phyloP scores from a whole-genome alignment of 176 grass and related monocot genomes.

The Triticum monococcum region DNA sequence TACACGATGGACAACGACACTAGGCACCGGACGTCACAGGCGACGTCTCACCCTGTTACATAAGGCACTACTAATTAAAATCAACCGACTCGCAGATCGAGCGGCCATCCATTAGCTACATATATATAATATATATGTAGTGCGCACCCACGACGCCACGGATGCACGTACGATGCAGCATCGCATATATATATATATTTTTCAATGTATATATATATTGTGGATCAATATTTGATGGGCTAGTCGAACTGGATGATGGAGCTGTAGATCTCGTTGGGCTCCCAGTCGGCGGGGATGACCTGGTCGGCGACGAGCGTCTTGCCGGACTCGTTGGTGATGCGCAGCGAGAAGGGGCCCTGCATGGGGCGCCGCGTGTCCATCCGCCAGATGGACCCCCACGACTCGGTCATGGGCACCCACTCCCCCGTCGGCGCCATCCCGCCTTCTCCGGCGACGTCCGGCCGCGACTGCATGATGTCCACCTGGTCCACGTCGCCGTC shows the following conservation, averaged over 20 bases:
- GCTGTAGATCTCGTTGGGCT: constrained; percentile 45
- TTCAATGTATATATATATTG: background rate
- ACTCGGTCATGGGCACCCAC: constrained; percentile 61
- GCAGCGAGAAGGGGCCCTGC: constrained; percentile 67
- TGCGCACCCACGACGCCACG: background rate
- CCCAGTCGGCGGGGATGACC: constrained; percentile 75
- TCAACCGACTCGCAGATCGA: background rate
- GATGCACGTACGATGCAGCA: background rate
- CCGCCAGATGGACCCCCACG: constrained; percentile 65
- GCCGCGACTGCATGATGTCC: constrained; percentile 51
- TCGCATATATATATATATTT: background rate
- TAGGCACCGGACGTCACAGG: constrained; percentile 20
- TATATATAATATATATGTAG: no score
- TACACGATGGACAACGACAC: background rate
- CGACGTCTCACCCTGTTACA: constrained; percentile 33
- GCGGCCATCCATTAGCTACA: no score
- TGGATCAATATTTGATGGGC: no score
- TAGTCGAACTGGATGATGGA: constrained; percentile 48
- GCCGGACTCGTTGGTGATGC: constrained; percentile 55
- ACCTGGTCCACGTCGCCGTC: constrained; percentile 70
- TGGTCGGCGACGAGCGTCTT: constrained; percentile 55
- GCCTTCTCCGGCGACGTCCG: background rate
- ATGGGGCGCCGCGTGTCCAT: constrained; percentile 38
- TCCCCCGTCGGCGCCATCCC: constrained; percentile 9
- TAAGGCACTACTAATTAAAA: background rate